Conservation (phyloP, 805 yeast genomes). For the Torulaspora quercuum region DNA sequence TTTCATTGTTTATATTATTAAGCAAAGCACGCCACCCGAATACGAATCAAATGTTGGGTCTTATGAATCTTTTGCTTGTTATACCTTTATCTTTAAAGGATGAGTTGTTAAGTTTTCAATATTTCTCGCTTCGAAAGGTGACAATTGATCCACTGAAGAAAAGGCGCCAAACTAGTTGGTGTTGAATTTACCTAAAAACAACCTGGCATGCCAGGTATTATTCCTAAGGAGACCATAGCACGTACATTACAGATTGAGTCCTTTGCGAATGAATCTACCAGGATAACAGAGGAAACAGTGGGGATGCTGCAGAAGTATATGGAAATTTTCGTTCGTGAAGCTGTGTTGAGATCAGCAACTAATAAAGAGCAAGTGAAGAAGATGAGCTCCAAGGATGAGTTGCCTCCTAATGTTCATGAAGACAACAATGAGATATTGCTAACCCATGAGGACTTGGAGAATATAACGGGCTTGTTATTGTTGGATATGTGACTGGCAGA, state of each 20-base stretch:
- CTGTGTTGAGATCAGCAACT: conserved; percentile 30
- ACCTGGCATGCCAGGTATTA: conserved; percentile 12
- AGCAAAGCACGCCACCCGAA: too few relatives aligned
- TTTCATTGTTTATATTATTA: conserved; percentile 6
- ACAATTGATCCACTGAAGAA: neutral
- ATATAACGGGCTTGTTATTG: conserved; percentile 31
- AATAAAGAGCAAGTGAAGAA: conserved; percentile 18
- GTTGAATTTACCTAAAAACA: too few relatives aligned
- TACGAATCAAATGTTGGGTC: conserved; percentile 1
- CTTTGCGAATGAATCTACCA: conserved; percentile 21
- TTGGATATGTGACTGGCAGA: conserved; percentile 30
- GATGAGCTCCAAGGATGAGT: conserved; percentile 2
- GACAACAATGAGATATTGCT: conserved; percentile 15
- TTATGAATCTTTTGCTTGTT: too few relatives aligned
- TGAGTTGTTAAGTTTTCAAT: conserved; percentile 14
- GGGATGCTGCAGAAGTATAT: conserved; percentile 26
- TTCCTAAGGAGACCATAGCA: conserved; percentile 27
- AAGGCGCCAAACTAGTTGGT: neutral
- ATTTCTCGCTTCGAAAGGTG: too few relatives aligned
- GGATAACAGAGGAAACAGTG: conserved; percentile 26
- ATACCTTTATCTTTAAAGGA: too few relatives aligned
- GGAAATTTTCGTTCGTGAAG: conserved; percentile 32
- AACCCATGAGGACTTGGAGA: conserved; percentile 31
- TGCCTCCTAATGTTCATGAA: neutral
- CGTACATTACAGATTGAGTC: conserved; percentile 24